phyloP scores from a whole-genome alignment of 2,329 filamentous ascomycete species.

The Pseudogymnoascus verrucosus region DNA sequence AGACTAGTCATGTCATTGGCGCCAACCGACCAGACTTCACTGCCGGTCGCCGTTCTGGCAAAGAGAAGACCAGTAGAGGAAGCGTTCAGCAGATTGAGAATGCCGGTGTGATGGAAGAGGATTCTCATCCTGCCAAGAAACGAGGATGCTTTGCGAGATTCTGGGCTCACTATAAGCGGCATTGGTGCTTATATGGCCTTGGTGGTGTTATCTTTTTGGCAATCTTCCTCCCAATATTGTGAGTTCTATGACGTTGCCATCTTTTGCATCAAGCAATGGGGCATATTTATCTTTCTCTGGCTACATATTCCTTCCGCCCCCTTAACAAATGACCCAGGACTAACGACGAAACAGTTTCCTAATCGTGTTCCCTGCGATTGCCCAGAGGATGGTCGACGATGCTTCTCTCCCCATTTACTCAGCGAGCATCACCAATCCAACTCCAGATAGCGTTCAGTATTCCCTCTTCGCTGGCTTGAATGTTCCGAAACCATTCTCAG shows the following conservation, averaged over 20 bases:
- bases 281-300: background rate
- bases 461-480: conserved; percentile 30
- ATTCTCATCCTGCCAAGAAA: background rate
- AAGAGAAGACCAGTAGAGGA: background rate
- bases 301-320: background rate
- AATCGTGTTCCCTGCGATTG: conserved; percentile 33
- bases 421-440: conserved; percentile 29
- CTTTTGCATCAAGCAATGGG: background rate
- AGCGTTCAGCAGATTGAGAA: conserved; percentile 1
- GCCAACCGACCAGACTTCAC: background rate
- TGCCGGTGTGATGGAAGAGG: background rate
- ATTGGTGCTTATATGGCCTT: conserved; percentile 32
- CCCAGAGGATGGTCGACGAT: conserved; percentile 32
- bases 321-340: background rate
- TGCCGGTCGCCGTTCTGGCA: background rate
- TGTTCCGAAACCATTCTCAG: conserved; percentile 29
- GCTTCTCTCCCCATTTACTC: conserved; percentile 30
- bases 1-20: background rate
- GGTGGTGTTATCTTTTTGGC: conserved; percentile 30
- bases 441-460: conserved; percentile 27
- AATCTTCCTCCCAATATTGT: conserved; percentile 28
- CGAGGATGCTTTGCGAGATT: conserved; percentile 17
- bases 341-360: conserved; percentile 27
- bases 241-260: background rate
- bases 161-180: conserved; percentile 30